These are phyloP conservation scores for Volvox carteri DNA, from an alignment of 163 green algal species.

Conservation along the genomic window DNA sequence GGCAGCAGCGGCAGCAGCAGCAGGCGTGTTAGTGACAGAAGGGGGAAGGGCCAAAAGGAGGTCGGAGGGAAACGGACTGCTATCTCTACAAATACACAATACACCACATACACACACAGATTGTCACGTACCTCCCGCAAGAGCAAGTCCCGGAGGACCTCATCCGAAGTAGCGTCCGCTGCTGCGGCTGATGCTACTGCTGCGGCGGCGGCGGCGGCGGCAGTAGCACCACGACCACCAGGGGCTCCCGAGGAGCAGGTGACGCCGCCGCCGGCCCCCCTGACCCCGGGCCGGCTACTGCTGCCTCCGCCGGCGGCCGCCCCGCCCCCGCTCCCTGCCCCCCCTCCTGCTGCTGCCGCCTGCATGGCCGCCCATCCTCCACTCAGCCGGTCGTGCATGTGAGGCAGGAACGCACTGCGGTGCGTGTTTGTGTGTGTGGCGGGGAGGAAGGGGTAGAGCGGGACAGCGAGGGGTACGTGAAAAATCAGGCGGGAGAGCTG, in stretches of 20 bases:
- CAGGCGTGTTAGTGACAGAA: too few relatives aligned
- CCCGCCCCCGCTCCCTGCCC: not conserved
- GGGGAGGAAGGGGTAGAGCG: not conserved
- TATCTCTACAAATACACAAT: not conserved
- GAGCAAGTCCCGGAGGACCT: conserved; percentile 81
- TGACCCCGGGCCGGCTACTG: conserved; percentile 28
- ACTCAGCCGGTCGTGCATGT: conserved; percentile 59
- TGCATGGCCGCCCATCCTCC: conserved; percentile 54
- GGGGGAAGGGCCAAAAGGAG: too few relatives aligned
- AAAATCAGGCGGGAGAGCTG: too few relatives aligned
- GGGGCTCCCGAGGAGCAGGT: not conserved
- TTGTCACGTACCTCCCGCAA: conserved; percentile 79
- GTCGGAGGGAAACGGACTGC: too few relatives aligned
- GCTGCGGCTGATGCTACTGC: not conserved
- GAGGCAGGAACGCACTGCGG: conserved; percentile 58
- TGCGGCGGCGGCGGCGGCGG: not conserved
- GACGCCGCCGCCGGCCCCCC: not conserved
- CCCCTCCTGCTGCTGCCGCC: not conserved
- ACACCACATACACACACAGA: not conserved
- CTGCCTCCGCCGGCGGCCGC: not conserved
- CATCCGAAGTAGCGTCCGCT: conserved; percentile 54
- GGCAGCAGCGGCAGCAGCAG: too few relatives aligned
- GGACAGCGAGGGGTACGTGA: not conserved
- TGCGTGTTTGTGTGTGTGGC: not conserved
- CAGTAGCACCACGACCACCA: not conserved